These are phyloP conservation scores for Silene latifolia DNA, from an alignment of 148 eudicot genomes.

Conservation along the genomic window DNA sequence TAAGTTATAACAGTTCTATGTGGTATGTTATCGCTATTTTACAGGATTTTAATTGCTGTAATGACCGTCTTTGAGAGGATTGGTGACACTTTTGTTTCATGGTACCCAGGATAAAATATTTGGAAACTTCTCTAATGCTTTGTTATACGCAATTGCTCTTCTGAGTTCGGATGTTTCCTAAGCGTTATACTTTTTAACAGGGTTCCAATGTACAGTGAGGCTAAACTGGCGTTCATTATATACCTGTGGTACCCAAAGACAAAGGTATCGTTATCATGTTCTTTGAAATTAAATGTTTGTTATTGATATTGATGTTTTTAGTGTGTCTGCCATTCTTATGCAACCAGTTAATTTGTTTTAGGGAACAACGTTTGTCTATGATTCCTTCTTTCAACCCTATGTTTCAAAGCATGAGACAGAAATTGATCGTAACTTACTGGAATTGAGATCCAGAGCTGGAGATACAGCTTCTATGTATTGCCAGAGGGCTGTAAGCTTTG, in stretches of 20 bases:
- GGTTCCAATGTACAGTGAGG: conserved; percentile 98
- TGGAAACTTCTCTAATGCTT: neutral
- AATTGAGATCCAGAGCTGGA: conserved; percentile 81
- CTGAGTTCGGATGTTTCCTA: conserved; percentile 15
- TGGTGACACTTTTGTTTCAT: conserved; percentile 81
- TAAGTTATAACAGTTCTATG: neutral
- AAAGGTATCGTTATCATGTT: conserved; percentile 38
- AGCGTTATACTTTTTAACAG: conserved; percentile 35
- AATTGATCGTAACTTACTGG: conserved; percentile 81
- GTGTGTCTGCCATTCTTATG: conserved; percentile 6
- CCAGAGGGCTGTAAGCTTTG: conserved; percentile 67
- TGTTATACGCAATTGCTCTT: neutral
- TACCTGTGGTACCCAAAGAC: conserved; percentile 91
- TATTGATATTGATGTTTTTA: neutral
- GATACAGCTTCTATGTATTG: conserved; percentile 68
- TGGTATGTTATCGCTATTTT: conserved; percentile 1
- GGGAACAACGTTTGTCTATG: conserved; percentile 91
- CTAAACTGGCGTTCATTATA: conserved; percentile 82
- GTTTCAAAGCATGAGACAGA: conserved; percentile 84
- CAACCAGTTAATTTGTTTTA: conserved; percentile 24
- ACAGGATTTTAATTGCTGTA: conserved; percentile 87
- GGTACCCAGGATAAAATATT: conserved; percentile 38
- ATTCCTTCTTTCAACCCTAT: conserved; percentile 83
- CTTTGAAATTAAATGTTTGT: neutral
- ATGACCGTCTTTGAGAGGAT: conserved; percentile 82